Evolutionary conservation across 192 early-diverging fungal species (phyloP), one percentile per base, ranked within the genome.

Genomic region (Spizellomyces punctatus): DNA sequence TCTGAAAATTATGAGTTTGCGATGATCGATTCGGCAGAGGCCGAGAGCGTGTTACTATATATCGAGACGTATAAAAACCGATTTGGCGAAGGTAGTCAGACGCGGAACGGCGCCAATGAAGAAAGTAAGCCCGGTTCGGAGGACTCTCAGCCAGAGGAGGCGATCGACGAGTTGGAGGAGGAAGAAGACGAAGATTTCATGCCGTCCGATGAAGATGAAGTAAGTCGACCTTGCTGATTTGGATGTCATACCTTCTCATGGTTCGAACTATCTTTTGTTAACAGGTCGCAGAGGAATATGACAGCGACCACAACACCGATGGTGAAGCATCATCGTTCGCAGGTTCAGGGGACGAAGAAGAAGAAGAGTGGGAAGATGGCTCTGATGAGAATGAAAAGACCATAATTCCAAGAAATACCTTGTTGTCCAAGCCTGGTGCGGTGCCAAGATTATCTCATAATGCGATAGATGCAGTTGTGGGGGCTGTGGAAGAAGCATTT

Each of bases 141-240:
- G 9, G 6, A 10, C 14, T 41, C 14, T 5, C 65, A 36, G 46
- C 50, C 60, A 21, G 72, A 66, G 17, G 21, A 21, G 5, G 44
- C 66, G 4, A 21, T 16, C 2, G 61, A 21, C 19, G 71, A 64
- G 19, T 12, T 50, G 0, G n/a, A 63, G 12, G 62, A 67, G 19
- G 14, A 63, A 48, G 71, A 69, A 10, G 74, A 73, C 42, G 81
- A 76, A 16, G 76, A 80, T 70, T 73, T 73, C 44, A 49, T 46
- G 6, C 64, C 64, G 8, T 41, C 43, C 8, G 46, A 66, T 36
- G 17, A 44, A 44, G 36, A 61, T 16, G 59, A 61, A 27, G 59
- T 61, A 4, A 19, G 59, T 22, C 12, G 59, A 16, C 16, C 14
- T 12, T 12, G 59, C 36, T 36, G 36, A 12, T 54, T 0, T 54